Evolutionary conservation across 768 basidiomycete genomes (phyloP).

Genomic region (Podaxis sp.): DNA sequence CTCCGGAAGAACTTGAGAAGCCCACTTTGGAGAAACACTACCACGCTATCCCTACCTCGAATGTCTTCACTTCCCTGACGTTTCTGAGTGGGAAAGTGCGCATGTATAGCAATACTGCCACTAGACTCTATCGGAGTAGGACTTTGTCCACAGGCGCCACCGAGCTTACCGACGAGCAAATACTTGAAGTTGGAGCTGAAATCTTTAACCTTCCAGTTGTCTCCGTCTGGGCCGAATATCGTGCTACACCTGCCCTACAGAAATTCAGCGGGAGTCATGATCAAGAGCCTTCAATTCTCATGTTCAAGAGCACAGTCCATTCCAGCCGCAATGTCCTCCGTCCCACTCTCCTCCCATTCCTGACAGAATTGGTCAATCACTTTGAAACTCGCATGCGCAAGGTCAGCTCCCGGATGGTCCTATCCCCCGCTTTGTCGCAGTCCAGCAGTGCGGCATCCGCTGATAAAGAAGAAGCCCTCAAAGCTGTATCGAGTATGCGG

Average conservation of each 20-base stretch:
- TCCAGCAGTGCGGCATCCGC: slow-evolving; percentile 20
- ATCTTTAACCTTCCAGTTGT: slow-evolving; percentile 73
- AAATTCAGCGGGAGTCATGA: slow-evolving; percentile 32
- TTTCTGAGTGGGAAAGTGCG: slow-evolving; percentile 87
- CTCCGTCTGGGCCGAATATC: slow-evolving; percentile 83
- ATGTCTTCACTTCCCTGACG: slow-evolving; percentile 62
- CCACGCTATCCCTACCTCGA: slow-evolving; percentile 51
- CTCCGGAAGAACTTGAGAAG: slow-evolving; percentile 21
- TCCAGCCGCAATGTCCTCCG: slow-evolving; percentile 83
- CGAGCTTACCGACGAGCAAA: slow-evolving; percentile 53
- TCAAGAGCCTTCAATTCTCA: slow-evolving; percentile 56
- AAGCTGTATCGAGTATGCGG: slow-evolving; percentile 51
- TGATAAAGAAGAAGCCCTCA: slow-evolving; percentile 20
- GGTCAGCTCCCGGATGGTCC: slow-evolving; percentile 33
- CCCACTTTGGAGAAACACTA: slow-evolving; percentile 28
- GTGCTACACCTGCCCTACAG: slow-evolving; percentile 49
- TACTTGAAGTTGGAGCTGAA: slow-evolving; percentile 56
- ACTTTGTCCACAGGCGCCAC: slow-evolving; percentile 31
- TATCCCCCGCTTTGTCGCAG: slow-evolving; percentile 18
- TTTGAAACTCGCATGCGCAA: slow-evolving; percentile 72
- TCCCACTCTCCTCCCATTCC: slow-evolving; percentile 82
- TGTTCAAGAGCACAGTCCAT: slow-evolving; percentile 88
- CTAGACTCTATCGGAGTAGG: slow-evolving; percentile 38
- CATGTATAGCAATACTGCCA: slow-evolving; percentile 55
- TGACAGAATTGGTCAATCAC: slow-evolving; percentile 70